Conservation (phyloP, 148 eudicot genomes). For the Fallopia convolvulus region DNA sequence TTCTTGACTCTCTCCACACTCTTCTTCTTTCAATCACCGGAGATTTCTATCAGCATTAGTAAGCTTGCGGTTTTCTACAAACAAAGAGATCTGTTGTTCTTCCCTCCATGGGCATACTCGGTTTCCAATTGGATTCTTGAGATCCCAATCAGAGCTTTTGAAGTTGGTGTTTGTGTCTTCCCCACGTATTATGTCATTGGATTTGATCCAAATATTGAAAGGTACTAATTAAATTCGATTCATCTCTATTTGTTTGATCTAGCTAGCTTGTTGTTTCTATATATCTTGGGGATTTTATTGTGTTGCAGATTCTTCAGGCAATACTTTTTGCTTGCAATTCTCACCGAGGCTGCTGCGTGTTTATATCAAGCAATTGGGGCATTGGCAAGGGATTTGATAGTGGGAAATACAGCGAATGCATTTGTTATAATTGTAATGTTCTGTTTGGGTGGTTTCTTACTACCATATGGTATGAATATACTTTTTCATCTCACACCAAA, state of each 20-base stretch:
- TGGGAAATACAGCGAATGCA: conserved; percentile 49
- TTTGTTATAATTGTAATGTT: conserved; percentile 34
- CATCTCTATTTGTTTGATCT: not conserved
- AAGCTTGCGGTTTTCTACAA: conserved; percentile 35
- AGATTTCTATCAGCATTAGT: conserved; percentile 20
- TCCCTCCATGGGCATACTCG: conserved; percentile 32
- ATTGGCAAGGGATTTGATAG: conserved; percentile 37
- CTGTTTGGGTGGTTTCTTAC: conserved; percentile 50
- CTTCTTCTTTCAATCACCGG: conserved; percentile 24
- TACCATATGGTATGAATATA: conserved; percentile 38
- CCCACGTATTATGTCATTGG: conserved; percentile 31
- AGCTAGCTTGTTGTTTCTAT: not conserved
- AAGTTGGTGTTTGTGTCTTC: conserved; percentile 20
- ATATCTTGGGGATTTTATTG: not conserved
- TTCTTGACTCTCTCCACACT: conserved; percentile 17
- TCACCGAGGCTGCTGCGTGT: conserved; percentile 46
- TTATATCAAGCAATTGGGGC: conserved; percentile 43
- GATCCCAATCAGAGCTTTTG: conserved; percentile 18
- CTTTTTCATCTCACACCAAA: not conserved
- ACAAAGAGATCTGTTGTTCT: conserved; percentile 25
- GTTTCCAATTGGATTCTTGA: conserved; percentile 30
- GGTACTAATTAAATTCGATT: conserved; percentile 5
- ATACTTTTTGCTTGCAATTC: conserved; percentile 40
- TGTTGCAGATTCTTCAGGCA: conserved; percentile 47
- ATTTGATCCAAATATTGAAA: conserved; percentile 19